These are phyloP conservation scores for Auriscalpium microsporum DNA, from an alignment of 768 basidiomycete species.

Conservation along the genomic window DNA sequence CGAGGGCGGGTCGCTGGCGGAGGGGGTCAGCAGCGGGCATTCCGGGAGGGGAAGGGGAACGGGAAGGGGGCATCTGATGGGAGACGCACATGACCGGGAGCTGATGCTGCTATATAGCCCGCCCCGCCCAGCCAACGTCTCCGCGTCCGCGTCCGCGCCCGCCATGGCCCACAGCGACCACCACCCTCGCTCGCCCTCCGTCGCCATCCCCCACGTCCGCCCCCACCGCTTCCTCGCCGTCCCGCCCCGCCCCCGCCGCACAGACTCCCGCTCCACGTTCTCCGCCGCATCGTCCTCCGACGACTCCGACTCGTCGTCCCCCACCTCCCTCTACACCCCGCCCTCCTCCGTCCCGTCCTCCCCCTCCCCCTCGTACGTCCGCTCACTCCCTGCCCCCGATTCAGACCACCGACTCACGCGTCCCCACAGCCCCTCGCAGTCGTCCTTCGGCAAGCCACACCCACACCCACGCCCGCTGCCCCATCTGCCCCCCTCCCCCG, in stretches of 20 bases:
- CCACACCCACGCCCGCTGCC: slow-evolving; percentile 12
- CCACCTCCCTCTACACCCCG: slow-evolving; percentile 4
- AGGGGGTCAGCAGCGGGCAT: slow-evolving; percentile 40
- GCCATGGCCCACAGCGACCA: background rate
- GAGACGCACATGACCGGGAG: background rate
- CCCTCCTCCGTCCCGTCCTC: slow-evolving; percentile 9
- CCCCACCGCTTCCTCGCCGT: background rate
- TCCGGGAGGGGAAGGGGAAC: slow-evolving; percentile 32
- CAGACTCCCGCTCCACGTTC: slow-evolving; percentile 4
- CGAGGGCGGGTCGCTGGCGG: slow-evolving; percentile 46
- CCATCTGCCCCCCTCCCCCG: background rate
- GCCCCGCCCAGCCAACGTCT: too few relatives aligned
- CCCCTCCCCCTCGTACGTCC: slow-evolving; percentile 10
- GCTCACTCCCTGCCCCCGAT: background rate
- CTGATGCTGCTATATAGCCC: background rate
- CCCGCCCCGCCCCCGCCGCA: slow-evolving; percentile 4
- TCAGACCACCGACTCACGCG: background rate
- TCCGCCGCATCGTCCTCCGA: slow-evolving; percentile 8
- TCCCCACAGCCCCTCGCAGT: background rate
- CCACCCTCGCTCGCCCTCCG: background rate
- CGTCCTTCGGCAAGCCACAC: slow-evolving; percentile 9
- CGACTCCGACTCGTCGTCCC: slow-evolving; percentile 1
- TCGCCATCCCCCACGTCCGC: background rate
- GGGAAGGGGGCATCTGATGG: slow-evolving; percentile 8
- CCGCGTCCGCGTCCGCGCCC: background rate